A percentile compares a stretch with the other conserved stretches of the same genome.
phyloP scores from a whole-genome alignment of 345 rosid species.

The Sapria himalayana region DNA sequence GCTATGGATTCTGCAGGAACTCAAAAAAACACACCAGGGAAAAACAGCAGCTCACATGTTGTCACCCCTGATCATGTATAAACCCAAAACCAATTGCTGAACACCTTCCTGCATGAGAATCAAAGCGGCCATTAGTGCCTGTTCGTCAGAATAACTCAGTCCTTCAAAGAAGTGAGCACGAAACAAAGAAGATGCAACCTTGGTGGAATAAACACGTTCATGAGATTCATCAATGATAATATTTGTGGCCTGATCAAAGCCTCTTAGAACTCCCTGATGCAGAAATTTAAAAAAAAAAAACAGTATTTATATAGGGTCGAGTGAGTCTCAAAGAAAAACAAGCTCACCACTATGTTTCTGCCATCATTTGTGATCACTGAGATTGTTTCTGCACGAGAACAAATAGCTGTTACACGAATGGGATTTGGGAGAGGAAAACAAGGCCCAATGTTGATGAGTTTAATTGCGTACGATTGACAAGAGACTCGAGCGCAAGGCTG shows the following conservation, averaged over 20 bases:
- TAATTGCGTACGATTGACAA: slow-evolving; percentile 47
- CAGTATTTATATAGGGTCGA: not conserved
- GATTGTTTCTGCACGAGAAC: slow-evolving; percentile 29
- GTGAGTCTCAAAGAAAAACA: not conserved
- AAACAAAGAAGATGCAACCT: slow-evolving; percentile 34
- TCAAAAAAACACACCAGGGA: not conserved
- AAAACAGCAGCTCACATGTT: slow-evolving; percentile 57
- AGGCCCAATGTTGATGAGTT: not conserved
- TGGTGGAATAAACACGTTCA: slow-evolving; percentile 74
- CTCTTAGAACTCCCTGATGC: slow-evolving; percentile 50
- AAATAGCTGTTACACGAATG: not conserved
- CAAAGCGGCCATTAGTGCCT: no score
- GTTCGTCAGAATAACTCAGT: no score
- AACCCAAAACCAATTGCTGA: slow-evolving; percentile 73
- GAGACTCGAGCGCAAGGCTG: slow-evolving; percentile 58
- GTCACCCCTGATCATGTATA: slow-evolving; percentile 94
- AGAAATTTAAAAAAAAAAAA: not conserved
- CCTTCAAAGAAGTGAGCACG: no score
- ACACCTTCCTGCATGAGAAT: slow-evolving; percentile 63
- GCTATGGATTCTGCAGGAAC: not conserved
- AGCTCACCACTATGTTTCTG: slow-evolving; percentile 68
- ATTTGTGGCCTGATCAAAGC: slow-evolving; percentile 86
- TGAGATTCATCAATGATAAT: slow-evolving; percentile 83
- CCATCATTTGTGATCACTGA: slow-evolving; percentile 83
- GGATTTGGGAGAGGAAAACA: not conserved